Base-by-base conservation (phyloP, 352 stramenopile species). In the Thalassiosira mediterranea region DNA sequence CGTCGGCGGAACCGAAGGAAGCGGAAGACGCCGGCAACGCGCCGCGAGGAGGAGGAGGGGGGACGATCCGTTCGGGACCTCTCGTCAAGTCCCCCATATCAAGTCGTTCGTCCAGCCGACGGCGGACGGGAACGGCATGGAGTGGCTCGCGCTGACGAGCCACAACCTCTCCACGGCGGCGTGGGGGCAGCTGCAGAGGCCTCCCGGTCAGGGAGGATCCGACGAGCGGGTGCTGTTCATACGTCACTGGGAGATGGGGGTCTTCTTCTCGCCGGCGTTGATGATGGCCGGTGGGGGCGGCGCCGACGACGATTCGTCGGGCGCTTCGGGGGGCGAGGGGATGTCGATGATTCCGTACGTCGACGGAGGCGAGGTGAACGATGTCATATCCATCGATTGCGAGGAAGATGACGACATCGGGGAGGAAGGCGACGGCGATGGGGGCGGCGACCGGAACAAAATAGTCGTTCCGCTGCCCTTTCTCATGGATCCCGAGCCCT, bases 161-260 rank as follows among this genome's bases (percentile, higher is more conserved):
- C 86, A 92, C 51, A 92, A 92, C 64, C 51, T 92, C 31, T 88
- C 76, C 37, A 90, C 83, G 31, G 81, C 83, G 15, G 86, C 86
- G 7, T 90, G 80, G 86, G 86, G 86, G 28, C 65, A 89, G 72
- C 31, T 87, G 8, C 72, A 84, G 58, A 85, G 84, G 26, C 71
- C 28, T 52, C 25, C 40, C 28, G 15, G 34, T n/a, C 28, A 40
- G 29, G 26, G 52, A 25, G 72, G 69, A 15, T 8, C 1, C 15
- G 28, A 38, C 11, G 51, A 59, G 15, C 34, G 73, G 44, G 38
- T 61, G 11, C 51, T 88, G 3, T 80, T 79, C 23, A 72, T 90
- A 23, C 42, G 67, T 17, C 69, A 84, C 72, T 92, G 83, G 83
- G 86, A 92, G 56, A 34, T 92, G n/a, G 83, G 83, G 21, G 76